These are phyloP conservation scores for Heterobasidion irregulare DNA, from an alignment of 1,284 basidiomycete species.

Conservation along the genomic window DNA sequence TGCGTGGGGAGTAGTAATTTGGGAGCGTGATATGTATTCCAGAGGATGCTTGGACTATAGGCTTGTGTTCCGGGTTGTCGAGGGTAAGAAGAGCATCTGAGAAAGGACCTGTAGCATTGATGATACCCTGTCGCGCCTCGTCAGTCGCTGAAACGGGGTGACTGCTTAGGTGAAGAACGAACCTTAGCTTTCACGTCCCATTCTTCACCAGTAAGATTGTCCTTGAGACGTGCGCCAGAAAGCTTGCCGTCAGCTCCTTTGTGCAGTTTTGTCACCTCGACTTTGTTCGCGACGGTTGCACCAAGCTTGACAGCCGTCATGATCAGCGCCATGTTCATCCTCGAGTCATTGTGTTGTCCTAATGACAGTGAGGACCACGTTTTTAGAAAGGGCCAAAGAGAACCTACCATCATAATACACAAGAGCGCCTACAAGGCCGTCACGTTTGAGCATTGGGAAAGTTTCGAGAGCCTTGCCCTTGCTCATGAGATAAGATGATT, in stretches of 20 bases:
- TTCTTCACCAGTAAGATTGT: constrained; percentile 78
- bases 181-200: constrained; percentile 83
- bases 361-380: background rate
- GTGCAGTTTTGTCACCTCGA: constrained; percentile 76
- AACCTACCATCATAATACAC: constrained; percentile 91
- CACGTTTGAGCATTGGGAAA: constrained; percentile 93
- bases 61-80: constrained; percentile 75
- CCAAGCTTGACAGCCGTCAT: constrained; percentile 95
- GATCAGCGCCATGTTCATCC: constrained; percentile 94
- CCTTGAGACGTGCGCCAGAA: constrained; percentile 72
- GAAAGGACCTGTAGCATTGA: constrained; percentile 98
- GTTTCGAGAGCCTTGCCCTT: constrained; percentile 89
- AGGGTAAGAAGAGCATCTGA: constrained; percentile 81
- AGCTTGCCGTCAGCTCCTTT: constrained; percentile 66
- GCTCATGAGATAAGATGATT: constrained; percentile 90
- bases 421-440: constrained; percentile 91
- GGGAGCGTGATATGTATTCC: constrained; percentile 97
- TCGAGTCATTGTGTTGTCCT: constrained; percentile 97
- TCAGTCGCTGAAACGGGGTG: background rate
- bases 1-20: constrained; percentile 93
- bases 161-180: constrained; percentile 5
- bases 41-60: constrained; percentile 89
- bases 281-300: constrained; percentile 86
- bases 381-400: background rate
- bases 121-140: constrained; percentile 53